Conservation (phyloP, 1,284 basidiomycete genomes). For the Cryptococcus amylolentus region DNA sequence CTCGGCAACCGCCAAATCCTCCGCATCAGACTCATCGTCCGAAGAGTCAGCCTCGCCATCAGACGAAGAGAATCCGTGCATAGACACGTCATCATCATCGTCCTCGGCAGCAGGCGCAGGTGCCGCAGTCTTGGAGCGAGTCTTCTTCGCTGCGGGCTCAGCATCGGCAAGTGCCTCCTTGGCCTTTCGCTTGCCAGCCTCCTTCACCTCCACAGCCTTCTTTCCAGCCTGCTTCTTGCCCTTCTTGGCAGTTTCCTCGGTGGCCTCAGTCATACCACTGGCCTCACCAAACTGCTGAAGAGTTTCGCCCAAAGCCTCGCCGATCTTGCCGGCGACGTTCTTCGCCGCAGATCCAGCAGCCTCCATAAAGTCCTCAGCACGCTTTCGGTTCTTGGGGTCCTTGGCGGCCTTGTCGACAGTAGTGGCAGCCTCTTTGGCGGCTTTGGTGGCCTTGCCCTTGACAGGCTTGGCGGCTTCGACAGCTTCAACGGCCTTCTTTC, state of each 20-base stretch:
- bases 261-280: conserved; percentile 25
- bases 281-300: conserved; percentile 28
- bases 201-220: conserved; percentile 12
- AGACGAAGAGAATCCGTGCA: conserved; percentile 63
- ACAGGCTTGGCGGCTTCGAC: conserved; percentile 15
- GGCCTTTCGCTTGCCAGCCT: conserved; percentile 20
- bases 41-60: conserved; percentile 66
- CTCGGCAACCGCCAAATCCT: conserved; percentile 52
- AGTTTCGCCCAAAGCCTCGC: conserved; percentile 48
- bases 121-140: conserved; percentile 6
- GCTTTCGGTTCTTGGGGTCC: conserved; percentile 41
- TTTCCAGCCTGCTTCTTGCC: conserved; percentile 15
- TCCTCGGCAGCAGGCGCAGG: conserved; percentile 19
- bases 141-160: conserved; percentile 12
- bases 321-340: conserved; percentile 26
- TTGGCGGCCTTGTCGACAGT: conserved; percentile 22
- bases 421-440: conserved; percentile 17
- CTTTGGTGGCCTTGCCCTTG: conserved; percentile 21
- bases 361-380: conserved; percentile 40
- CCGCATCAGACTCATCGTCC: conserved; percentile 67
- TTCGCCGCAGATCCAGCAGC: conserved; percentile 30
- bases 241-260: conserved; percentile 11
- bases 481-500: conserved; percentile 23
- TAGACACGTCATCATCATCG: conserved; percentile 52
- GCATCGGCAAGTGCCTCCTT: conserved; percentile 13